Percentiles rank a stretch among this genome's conserved stretches.
Evolutionary conservation across 2,329 filamentous ascomycete species (phyloP).

Genomic region (Hypoxylon sp.): DNA sequence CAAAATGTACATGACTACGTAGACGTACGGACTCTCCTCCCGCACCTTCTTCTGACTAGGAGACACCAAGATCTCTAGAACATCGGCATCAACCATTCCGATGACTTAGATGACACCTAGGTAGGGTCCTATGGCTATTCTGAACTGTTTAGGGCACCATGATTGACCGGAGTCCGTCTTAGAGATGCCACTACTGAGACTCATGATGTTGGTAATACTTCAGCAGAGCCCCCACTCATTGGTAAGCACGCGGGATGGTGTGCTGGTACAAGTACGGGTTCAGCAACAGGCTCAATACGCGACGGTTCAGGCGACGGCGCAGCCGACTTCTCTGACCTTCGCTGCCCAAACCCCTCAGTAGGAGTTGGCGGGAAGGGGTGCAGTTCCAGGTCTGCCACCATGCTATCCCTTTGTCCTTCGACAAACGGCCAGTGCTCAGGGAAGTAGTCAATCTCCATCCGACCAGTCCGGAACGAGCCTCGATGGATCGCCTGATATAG

Average conservation of each 20-base stretch:
- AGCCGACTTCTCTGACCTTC: not conserved
- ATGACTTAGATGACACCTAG: too few relatives aligned
- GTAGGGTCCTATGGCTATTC: too few relatives aligned
- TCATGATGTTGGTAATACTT: not conserved
- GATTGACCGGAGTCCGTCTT: too few relatives aligned
- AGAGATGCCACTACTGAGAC: too few relatives aligned
- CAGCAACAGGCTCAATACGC: not conserved
- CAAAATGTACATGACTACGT: not conserved
- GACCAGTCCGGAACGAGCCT: constrained; percentile 21
- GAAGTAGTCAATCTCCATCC: constrained; percentile 27
- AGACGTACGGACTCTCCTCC: not conserved
- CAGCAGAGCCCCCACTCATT: not conserved
- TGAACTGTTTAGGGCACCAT: too few relatives aligned
- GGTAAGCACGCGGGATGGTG: not conserved
- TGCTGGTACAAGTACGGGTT: not conserved
- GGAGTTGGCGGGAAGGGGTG: not conserved
- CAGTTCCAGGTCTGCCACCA: constrained; percentile 11
- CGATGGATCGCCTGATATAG: constrained; percentile 27
- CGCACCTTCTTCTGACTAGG: too few relatives aligned
- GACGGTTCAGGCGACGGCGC: constrained; percentile 5
- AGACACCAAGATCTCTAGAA: too few relatives aligned
- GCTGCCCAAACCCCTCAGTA: not conserved
- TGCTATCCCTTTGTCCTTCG: constrained; percentile 11
- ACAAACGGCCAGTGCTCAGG: constrained; percentile 26
- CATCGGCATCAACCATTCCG: too few relatives aligned